These are phyloP conservation scores for Teunomyces barrocoloradensis DNA, from an alignment of 805 yeast species.

Conservation along the genomic window DNA sequence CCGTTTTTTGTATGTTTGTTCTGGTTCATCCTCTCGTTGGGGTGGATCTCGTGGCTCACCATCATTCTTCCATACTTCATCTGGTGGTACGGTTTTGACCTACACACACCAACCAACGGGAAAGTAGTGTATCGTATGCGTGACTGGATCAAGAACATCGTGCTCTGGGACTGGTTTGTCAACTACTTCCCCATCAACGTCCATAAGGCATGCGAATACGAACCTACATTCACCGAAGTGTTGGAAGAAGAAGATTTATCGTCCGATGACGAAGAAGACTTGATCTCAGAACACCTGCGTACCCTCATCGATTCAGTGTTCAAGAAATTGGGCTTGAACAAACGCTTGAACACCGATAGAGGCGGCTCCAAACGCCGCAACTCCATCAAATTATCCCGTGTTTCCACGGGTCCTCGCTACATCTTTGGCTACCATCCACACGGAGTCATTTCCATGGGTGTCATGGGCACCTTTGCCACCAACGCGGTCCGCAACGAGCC, in stretches of 20 bases:
- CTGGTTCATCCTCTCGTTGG: conserved; percentile 44
- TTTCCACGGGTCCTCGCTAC: conserved; percentile 66
- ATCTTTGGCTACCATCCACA: conserved; percentile 95
- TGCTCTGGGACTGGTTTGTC: conserved; percentile 70
- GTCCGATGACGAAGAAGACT: conserved; percentile 42
- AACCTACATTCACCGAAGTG: conserved; percentile 64
- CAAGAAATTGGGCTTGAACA: conserved; percentile 34
- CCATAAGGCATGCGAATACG: conserved; percentile 64
- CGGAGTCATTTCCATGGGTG: conserved; percentile 92
- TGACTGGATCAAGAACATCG: conserved; percentile 51
- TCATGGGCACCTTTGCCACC: conserved; percentile 78
- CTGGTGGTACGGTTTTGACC: conserved; percentile 54
- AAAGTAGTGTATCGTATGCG: conserved; percentile 57
- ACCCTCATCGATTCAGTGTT: conserved; percentile 36
- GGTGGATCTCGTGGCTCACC: conserved; percentile 69
- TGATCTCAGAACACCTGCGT: conserved; percentile 35
- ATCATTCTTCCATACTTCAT: conserved; percentile 58
- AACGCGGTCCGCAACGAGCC: conserved; percentile 44
- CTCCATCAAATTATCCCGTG: conserved; percentile 12
- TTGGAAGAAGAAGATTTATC: conserved; percentile 21
- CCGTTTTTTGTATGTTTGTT: conserved; percentile 56
- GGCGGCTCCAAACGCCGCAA: conserved; percentile 4
- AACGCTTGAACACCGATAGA: conserved; percentile 32
- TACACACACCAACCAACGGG: conserved; percentile 75
- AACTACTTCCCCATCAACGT: conserved; percentile 76